Base-by-base conservation (phyloP, 2,329 filamentous ascomycete species). In the Colletotrichum liriopes region DNA sequence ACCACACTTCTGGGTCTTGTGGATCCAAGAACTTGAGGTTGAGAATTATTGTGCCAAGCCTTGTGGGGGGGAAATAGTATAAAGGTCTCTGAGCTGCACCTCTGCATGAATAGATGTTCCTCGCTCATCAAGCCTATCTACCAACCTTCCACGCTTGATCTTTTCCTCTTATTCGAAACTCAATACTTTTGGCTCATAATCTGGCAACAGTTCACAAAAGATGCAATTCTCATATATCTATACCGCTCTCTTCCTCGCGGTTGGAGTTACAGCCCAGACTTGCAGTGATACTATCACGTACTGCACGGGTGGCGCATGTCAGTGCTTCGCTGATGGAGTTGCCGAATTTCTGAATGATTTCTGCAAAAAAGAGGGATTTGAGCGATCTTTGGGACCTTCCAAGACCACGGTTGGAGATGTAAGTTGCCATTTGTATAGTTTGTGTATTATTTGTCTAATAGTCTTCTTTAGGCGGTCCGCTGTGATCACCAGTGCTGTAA, bases 311-410 rank as follows among this genome's bases (percentile, higher is more conserved):
- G 14, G 29, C 16, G 51, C 18, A 16, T 69, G 66, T 26, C 16
- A 2, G 0, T 69, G 66, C 43, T 65, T 64, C 14, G 52, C 60
- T 5, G 51, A 18, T 43, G 60, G 60, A 0, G 26, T 64, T 16
- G 51, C 41, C 23, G 51, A 51, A 23, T 18, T 16, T 4, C 43
- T 69, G 12, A 52, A 65, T 23, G 14, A 65, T 2, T 58, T 58
- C 11, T 69, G 66, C 35, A 11, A 26, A 35, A 18, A 4, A 0
- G 32, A 43, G 35, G 66, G 66, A 39, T 69, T 58, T 6, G 60
- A 69, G 39, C 59, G 60, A n/a, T 69, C 66, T 3, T 20, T 58
- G 9, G 66, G 66, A 2, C 60, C 66, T 1, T 68, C 58, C 5
- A 41, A 51, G 26, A 69, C 59, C 16, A 65, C 66, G 3, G 26